Percentiles rank a stretch among this genome's conserved stretches.
phyloP scores from a whole-genome alignment of 2,329 filamentous ascomycete genomes.

The Calonectria honghensis region DNA sequence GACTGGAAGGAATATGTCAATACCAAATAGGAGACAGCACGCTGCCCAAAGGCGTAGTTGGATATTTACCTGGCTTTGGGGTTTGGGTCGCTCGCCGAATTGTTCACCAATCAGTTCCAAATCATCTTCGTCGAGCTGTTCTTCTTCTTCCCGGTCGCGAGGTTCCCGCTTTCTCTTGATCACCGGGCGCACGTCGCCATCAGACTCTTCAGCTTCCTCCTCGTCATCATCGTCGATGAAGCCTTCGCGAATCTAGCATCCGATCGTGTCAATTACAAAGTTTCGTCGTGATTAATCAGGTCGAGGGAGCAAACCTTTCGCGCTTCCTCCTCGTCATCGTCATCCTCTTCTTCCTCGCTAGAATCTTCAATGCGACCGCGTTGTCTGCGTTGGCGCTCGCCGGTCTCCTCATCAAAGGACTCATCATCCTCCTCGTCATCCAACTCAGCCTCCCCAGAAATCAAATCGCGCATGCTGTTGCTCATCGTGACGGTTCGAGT shows the following conservation, averaged over 20 bases:
- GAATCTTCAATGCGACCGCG: slow-evolving; percentile 80
- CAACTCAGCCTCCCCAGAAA: slow-evolving; percentile 90
- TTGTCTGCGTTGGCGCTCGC: slow-evolving; percentile 70
- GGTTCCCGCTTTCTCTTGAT: slow-evolving; percentile 85
- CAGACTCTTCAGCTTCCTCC: slow-evolving; percentile 78
- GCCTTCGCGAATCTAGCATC: slow-evolving; percentile 85
- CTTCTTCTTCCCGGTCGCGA: slow-evolving; percentile 86
- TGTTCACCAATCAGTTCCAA: slow-evolving; percentile 94
- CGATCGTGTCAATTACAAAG: slow-evolving; percentile 41
- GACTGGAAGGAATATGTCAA: slow-evolving; percentile 71
- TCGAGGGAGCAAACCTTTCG: slow-evolving; percentile 75
- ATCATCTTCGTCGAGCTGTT: slow-evolving; percentile 96
- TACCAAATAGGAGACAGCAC: not conserved
- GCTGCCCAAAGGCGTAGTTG: not conserved
- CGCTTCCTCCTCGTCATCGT: slow-evolving; percentile 91
- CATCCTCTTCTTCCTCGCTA: slow-evolving; percentile 93
- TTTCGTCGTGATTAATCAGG: slow-evolving; percentile 20
- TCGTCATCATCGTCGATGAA: slow-evolving; percentile 97
- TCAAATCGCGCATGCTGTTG: slow-evolving; percentile 81
- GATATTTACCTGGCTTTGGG: slow-evolving; percentile 80
- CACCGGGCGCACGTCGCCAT: slow-evolving; percentile 71
- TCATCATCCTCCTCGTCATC: slow-evolving; percentile 91
- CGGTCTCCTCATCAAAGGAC: slow-evolving; percentile 85
- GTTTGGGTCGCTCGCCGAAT: slow-evolving; percentile 77
- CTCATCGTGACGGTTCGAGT: slow-evolving; percentile 71